Base-by-base conservation (phyloP, 169 alveolate genomes). In the Eimeria acervulina region DNA sequence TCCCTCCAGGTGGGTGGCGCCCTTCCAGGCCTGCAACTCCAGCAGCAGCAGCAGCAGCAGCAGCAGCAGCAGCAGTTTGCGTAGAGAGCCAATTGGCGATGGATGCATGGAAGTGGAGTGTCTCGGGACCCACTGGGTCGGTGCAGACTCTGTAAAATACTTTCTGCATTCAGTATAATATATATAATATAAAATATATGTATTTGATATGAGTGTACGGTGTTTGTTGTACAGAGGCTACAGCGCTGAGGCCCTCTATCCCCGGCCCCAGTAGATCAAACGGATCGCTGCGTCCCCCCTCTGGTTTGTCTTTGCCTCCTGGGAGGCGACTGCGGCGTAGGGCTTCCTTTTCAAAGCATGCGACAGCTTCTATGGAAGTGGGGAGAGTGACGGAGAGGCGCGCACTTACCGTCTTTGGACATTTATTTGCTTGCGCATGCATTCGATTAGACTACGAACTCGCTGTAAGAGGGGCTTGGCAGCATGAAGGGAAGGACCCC, bases 401-500 rank as follows among this genome's bases (percentile, higher is more conserved):
- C 10, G 91, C 63, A 7, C 52, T 83, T 52, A 51, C 28, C 6
- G 74, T 44, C 0, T 83, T 83, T 33, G 91, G 91, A 5, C 91
- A 83, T 19, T n/a, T 83, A n/a, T 83, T 83, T 52, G 91, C 47
- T 3, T 51, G 10, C 40, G 51, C 91, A 47, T 83, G 76, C 91
- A 83, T 83, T 31, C 91, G 76, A 3, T 36, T 83, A 66, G 91
- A 83, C 44, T 76, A 83, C 13, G 91, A 83, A 76, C 91, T 83
- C 23, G 74, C 42, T 15, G 15, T 44, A 38, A 83, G 91, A 51
- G 91, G 91, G 55, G 91, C 91, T 13, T 83, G 91, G 91, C 66
- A 83, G 74, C 91, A 61, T 13, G 91, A 83, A 38, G 91, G 91
- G 52, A 44, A 44, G 7, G 91, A 83, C 76, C 91, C 91, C 36